Evolutionary conservation across 257 asterid genomes (phyloP).

Genomic region (Parsonsia alboflavescens): DNA sequence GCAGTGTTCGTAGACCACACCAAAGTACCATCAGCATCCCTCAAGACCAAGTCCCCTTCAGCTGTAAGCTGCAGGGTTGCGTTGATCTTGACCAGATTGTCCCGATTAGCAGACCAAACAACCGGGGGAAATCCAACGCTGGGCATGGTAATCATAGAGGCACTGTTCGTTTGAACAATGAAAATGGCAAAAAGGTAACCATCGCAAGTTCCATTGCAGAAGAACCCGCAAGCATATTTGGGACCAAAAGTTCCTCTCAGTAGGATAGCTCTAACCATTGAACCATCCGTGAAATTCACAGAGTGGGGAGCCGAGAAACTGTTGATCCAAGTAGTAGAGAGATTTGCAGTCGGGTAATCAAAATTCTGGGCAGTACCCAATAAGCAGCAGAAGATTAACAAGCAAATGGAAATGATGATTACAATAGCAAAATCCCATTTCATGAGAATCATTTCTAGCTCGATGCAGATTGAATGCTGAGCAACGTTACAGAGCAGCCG

Average conservation of each 20-base stretch:
- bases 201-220: constrained; percentile 36
- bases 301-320: constrained; percentile 31
- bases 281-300: constrained; percentile 20
- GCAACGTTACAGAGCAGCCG: background rate
- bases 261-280: constrained; percentile 35
- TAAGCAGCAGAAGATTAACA: constrained; percentile 3
- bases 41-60: constrained; percentile 30
- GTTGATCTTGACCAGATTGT: constrained; percentile 30
- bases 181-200: constrained; percentile 36
- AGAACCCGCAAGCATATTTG: constrained; percentile 43
- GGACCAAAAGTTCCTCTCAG: constrained; percentile 40
- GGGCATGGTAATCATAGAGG: constrained; percentile 17
- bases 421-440: background rate
- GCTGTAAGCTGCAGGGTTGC: constrained; percentile 35
- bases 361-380: constrained; percentile 25
- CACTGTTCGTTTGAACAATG: constrained; percentile 35
- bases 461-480: no score
- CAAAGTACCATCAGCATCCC: constrained; percentile 35
- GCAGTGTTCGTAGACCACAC: constrained; percentile 49
- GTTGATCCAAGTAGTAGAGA: constrained; percentile 44
- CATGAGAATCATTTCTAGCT: constrained; percentile 9
- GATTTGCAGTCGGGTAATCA: constrained; percentile 43
- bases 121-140: constrained; percentile 36
- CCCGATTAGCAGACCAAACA: constrained; percentile 51
- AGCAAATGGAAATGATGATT: background rate